These are phyloP conservation scores for Dactylonectria macrodidyma DNA, from an alignment of 2,329 filamentous ascomycete species.

Conservation along the genomic window DNA sequence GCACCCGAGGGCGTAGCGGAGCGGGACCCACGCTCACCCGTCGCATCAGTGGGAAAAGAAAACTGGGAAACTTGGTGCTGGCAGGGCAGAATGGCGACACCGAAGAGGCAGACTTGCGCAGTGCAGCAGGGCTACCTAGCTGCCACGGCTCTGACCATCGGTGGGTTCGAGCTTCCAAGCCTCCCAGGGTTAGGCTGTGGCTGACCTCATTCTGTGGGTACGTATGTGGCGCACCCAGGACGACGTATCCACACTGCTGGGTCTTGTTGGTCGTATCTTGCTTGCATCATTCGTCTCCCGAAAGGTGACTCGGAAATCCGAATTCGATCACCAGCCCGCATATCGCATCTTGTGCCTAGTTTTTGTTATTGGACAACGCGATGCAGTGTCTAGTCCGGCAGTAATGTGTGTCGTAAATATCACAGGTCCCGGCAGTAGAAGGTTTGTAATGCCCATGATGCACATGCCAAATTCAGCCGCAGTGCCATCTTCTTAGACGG, in stretches of 20 bases:
- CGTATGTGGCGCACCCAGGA: constrained; percentile 30
- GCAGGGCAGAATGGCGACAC: constrained; percentile 31
- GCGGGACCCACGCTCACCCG: constrained; percentile 35
- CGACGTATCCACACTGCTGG: constrained; percentile 23
- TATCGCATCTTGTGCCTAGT: constrained; percentile 19
- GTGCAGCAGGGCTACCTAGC: too few relatives aligned
- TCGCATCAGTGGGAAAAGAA: constrained; percentile 10
- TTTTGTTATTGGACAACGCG: neutral
- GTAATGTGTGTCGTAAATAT: neutral
- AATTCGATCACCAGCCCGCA: constrained; percentile 20
- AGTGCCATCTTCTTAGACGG: too few relatives aligned
- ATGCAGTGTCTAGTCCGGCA: neutral
- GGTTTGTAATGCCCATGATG: neutral
- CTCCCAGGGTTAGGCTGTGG: constrained; percentile 10
- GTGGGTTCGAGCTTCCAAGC: neutral
- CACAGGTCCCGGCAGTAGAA: neutral
- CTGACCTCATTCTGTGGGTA: constrained; percentile 27
- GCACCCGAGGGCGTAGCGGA: constrained; percentile 32
- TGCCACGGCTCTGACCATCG: constrained; percentile 1
- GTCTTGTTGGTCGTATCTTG: constrained; percentile 7
- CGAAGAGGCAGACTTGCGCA: constrained; percentile 20
- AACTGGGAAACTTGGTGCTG: neutral
- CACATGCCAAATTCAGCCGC: neutral
- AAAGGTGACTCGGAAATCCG: constrained; percentile 19
- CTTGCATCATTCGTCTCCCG: constrained; percentile 16